Evolutionary conservation across 2,329 filamentous ascomycete species (phyloP), one percentile per base, ranked within the genome.

Genomic region (Cladosporium cucumerinum): DNA sequence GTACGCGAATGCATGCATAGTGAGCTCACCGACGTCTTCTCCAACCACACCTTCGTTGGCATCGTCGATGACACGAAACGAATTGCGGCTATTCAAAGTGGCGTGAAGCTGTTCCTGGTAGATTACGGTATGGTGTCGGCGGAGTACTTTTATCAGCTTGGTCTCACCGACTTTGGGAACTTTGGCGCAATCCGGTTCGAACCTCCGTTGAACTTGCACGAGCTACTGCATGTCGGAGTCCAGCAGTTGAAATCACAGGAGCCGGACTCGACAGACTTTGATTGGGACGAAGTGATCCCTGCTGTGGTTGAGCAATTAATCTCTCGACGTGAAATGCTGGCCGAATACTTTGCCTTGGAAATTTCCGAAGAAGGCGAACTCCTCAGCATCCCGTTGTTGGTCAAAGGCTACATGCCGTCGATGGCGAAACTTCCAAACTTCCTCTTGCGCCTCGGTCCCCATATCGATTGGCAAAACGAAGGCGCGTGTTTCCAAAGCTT

Each of bases 81-180:
- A 12, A 86, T 99, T 14, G 93, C 89, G n/a, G 93, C 95, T 18
- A 90, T 99, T 43, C 95, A 99, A 78, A 89, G 91, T 39, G 95
- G 94, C 16, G 90, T 98, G 10, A 96, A 93, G 75, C 85, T 99
- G 8, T 97, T 91, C 76, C 85, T 99, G 25, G 84, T 99, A 61
- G 95, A 99, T 77, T 99, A 99, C 73, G 95, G 93, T 12, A 88
- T 94, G 75, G 81, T 91, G 1, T 91, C 77, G 75, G 90, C 88
- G 67, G 94, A 98, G 72, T 96, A 94, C 76, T 96, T 98, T 76
- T 99, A 99, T 79, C 95, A 99, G 78, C 80, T 98, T 23, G 94
- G 93, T 0, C 84, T 99, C 39, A 96, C 93, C 0, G 93, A 99
- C 74, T 99, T 99, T 78, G 92, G 90, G 1, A 99, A 99, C 75